A percentile compares a stretch with the other conserved stretches of the same genome.
phyloP scores from a whole-genome alignment of 2,329 filamentous ascomycete genomes.

The Claviceps fusiformis region DNA sequence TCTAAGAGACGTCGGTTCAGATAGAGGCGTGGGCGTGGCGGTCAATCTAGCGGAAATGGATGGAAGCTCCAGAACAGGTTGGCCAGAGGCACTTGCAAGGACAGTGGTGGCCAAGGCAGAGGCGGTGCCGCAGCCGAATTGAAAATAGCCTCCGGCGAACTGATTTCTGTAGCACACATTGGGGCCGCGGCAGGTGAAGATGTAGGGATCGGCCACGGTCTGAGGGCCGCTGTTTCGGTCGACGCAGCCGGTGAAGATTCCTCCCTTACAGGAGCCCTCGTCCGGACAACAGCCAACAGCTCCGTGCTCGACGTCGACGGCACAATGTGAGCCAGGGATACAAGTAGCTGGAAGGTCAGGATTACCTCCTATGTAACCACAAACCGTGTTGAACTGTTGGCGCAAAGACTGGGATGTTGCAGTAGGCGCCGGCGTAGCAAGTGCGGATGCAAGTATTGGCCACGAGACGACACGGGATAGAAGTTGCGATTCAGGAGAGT shows the following conservation, averaged over 20 bases:
- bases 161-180: conserved; percentile 41
- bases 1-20: conserved; percentile 28
- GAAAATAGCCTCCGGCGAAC: conserved; percentile 40
- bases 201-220: conserved; percentile 39
- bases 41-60: conserved; percentile 29
- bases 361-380: conserved; percentile 43
- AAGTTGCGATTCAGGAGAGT: conserved; percentile 20
- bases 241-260: conserved; percentile 44
- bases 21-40: conserved; percentile 22
- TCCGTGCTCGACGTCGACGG: conserved; percentile 33
- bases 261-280: conserved; percentile 33
- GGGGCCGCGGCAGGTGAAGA: conserved; percentile 39
- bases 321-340: conserved; percentile 43
- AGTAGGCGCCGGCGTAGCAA: conserved; percentile 21
- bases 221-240: conserved; percentile 36
- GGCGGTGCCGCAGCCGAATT: conserved; percentile 41
- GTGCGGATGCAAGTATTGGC: conserved; percentile 11
- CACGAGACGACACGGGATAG: conserved; percentile 25
- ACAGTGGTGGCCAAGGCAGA: conserved; percentile 36
- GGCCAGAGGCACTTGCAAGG: conserved; percentile 29
- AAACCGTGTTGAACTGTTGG: conserved; percentile 39
- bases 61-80: conserved; percentile 19
- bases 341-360: conserved; percentile 41
- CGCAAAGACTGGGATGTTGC: conserved; percentile 23
- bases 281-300: conserved; percentile 46